phyloP scores from a whole-genome alignment of 2,329 filamentous ascomycete species.

The Rhytidhysteron rufulum region DNA sequence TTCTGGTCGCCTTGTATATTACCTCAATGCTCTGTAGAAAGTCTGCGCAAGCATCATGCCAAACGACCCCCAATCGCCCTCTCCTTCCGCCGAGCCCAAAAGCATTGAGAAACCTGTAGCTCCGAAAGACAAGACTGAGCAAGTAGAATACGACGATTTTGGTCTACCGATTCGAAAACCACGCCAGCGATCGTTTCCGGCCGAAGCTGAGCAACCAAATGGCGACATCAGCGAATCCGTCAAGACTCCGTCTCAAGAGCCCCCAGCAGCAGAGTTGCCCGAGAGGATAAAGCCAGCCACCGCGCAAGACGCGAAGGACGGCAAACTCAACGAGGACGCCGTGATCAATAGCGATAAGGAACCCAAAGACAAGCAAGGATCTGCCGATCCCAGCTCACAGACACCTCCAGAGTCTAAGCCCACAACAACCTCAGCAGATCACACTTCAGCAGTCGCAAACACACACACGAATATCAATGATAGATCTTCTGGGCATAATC shows the following conservation, averaged over 20 bases:
- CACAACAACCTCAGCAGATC: neutral
- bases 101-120: slow-evolving; percentile 10
- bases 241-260: slow-evolving; percentile 13
- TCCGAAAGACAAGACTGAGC: slow-evolving; percentile 10
- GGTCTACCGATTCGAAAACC: slow-evolving; percentile 61
- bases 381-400: neutral
- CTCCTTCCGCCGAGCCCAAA: slow-evolving; percentile 22
- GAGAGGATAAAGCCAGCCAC: neutral
- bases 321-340: neutral
- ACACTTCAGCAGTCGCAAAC: slow-evolving; percentile 1
- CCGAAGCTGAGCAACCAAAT: slow-evolving; percentile 22
- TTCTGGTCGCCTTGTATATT: neutral
- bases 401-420: neutral
- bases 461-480: slow-evolving; percentile 1
- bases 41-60: slow-evolving; percentile 11
- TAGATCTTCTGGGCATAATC: slow-evolving; percentile 8
- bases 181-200: slow-evolving; percentile 18
- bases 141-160: slow-evolving; percentile 63
- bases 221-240: slow-evolving; percentile 26
- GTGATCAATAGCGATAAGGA: neutral
- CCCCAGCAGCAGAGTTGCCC: neutral
- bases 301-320: neutral
- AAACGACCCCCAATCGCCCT: slow-evolving; percentile 13
- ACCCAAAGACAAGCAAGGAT: neutral
- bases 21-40: neutral